A percentile compares a stretch with the other conserved stretches of the same genome.
Conservation (phyloP, 371 early-diverging fungal genomes). For the Syncephalastrum sp. region DNA sequence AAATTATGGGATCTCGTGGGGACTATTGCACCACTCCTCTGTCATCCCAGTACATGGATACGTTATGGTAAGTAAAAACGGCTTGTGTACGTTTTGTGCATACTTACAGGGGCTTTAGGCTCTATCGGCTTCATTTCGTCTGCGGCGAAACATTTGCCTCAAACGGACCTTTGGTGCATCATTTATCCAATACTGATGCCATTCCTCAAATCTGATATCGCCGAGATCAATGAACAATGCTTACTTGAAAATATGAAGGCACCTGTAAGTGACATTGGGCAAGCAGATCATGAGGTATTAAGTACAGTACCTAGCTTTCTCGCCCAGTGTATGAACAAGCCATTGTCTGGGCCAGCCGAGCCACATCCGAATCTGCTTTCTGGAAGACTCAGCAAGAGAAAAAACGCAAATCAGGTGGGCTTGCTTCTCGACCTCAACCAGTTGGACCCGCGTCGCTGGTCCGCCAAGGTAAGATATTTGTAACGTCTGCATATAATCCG, state of each 20-base stretch:
- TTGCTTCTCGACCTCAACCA: slow-evolving; percentile 6
- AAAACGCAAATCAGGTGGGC: slow-evolving; percentile 1
- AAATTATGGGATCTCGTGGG: slow-evolving; percentile 73
- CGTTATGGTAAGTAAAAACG: slow-evolving; percentile 53
- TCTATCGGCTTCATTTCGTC: slow-evolving; percentile 76
- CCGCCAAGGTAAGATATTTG: slow-evolving; percentile 14
- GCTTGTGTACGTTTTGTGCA: too few relatives aligned
- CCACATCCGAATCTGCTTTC: slow-evolving; percentile 49
- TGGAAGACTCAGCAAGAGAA: slow-evolving; percentile 55
- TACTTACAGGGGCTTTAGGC: slow-evolving; percentile 29
- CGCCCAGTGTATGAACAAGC: slow-evolving; percentile 62
- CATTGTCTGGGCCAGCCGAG: slow-evolving; percentile 60
- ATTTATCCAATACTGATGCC: slow-evolving; percentile 75
- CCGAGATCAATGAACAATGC: slow-evolving; percentile 60
- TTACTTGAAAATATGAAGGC: slow-evolving; percentile 66
- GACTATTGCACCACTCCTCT: slow-evolving; percentile 70
- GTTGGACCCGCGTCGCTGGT: slow-evolving; percentile 17
- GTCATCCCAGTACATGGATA: slow-evolving; percentile 86
- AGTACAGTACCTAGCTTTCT: slow-evolving; percentile 28
- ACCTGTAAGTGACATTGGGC: slow-evolving; percentile 49
- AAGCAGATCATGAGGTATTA: slow-evolving; percentile 12
- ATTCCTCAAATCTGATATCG: slow-evolving; percentile 67
- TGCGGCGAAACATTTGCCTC: slow-evolving; percentile 62
- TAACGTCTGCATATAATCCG: too few relatives aligned
- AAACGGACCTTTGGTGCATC: slow-evolving; percentile 78